Conservation (phyloP, 2,329 filamentous ascomycete species). For the Akanthomyces muscarius region DNA sequence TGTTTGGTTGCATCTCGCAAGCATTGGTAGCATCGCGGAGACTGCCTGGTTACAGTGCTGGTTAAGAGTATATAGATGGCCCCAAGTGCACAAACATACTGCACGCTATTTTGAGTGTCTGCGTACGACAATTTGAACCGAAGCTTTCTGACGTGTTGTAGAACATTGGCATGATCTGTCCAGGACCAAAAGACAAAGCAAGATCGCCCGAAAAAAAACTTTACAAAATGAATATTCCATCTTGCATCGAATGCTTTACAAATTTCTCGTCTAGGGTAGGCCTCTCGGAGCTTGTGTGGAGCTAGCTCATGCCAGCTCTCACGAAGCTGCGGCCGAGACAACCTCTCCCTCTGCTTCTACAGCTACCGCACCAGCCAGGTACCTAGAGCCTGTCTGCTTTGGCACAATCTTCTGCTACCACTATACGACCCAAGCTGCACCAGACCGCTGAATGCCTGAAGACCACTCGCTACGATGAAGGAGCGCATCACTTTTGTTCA, state of each 20-base stretch:
- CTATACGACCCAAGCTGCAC: neutral
- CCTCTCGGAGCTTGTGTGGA: conserved; percentile 4
- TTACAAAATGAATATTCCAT: too few relatives aligned
- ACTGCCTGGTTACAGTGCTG: too few relatives aligned
- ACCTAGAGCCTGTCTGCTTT: neutral
- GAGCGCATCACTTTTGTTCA: conserved; percentile 78
- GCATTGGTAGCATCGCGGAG: too few relatives aligned
- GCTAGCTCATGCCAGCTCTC: conserved; percentile 1
- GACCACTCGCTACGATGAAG: conserved; percentile 50
- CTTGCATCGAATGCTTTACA: neutral
- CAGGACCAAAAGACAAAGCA: too few relatives aligned
- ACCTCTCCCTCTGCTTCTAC: neutral
- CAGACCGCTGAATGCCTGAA: neutral
- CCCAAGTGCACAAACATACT: too few relatives aligned
- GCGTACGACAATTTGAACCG: too few relatives aligned
- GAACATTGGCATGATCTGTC: too few relatives aligned
- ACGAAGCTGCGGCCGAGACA: neutral
- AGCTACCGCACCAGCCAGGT: neutral
- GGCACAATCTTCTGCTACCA: neutral
- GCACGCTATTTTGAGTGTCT: too few relatives aligned
- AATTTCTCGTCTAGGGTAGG: neutral
- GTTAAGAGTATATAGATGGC: too few relatives aligned
- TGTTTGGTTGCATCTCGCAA: neutral
- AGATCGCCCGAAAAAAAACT: too few relatives aligned
- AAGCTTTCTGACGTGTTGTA: too few relatives aligned